Evolutionary conservation across 1,284 basidiomycete species (phyloP).

Genomic region (Cryptococcus hybrid): DNA sequence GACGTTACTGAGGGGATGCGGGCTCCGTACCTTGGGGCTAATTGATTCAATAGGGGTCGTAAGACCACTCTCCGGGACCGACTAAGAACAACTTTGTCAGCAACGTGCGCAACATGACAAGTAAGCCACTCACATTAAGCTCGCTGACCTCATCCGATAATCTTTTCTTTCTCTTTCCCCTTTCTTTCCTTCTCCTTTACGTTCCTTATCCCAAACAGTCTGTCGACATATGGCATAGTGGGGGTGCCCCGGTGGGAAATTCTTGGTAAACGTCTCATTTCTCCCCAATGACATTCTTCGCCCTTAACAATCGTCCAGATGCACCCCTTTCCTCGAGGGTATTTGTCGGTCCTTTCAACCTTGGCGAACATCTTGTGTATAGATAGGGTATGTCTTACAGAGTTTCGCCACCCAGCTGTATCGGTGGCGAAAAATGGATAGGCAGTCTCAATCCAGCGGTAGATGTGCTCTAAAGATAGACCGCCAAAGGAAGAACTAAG

Average conservation of each 20-base stretch:
- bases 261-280: background rate
- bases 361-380: slow-evolving; percentile 2
- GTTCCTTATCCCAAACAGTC: background rate
- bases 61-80: no score
- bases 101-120: no score
- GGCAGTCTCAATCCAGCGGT: slow-evolving; percentile 1
- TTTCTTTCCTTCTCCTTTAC: background rate
- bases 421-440: background rate
- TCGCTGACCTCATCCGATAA: background rate
- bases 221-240: background rate
- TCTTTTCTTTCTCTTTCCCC: background rate
- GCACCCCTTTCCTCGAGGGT: background rate
- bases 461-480: slow-evolving; percentile 1
- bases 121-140: background rate
- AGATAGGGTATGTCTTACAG: background rate
- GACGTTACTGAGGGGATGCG: no score
- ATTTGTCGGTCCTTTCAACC: background rate
- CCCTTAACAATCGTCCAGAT: background rate
- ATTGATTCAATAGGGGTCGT: no score
- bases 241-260: background rate
- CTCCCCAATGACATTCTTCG: background rate
- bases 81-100: no score
- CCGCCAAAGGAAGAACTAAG: background rate
- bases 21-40: no score
- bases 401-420: background rate